Evolutionary conservation across 345 rosid genomes (phyloP).

Genomic region (Arabidopsis suecica): DNA sequence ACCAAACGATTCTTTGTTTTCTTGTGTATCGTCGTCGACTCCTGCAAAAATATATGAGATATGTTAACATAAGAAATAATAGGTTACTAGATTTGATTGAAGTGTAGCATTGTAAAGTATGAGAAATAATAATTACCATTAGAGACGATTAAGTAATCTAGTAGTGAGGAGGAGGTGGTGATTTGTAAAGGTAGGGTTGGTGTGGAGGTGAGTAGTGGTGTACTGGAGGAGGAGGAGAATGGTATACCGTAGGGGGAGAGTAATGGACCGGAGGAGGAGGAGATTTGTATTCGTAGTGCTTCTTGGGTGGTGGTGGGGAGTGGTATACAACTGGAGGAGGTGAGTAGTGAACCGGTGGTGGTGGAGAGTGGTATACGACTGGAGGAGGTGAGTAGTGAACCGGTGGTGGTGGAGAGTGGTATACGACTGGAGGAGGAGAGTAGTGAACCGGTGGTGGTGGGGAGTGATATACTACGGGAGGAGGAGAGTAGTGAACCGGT

Average conservation of each 20-base stretch:
- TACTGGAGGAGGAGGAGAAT: slow-evolving; percentile 33
- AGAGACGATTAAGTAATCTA: slow-evolving; percentile 38
- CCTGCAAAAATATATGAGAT: slow-evolving; percentile 31
- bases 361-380: slow-evolving; percentile 29
- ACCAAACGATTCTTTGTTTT: slow-evolving; percentile 22
- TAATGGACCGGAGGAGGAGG: slow-evolving; percentile 39
- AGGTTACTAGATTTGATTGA: slow-evolving; percentile 1
- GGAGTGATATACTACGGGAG: slow-evolving; percentile 27
- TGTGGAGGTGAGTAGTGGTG: slow-evolving; percentile 39
- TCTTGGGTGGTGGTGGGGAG: slow-evolving; percentile 35
- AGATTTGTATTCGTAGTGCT: slow-evolving; percentile 31
- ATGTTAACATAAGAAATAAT: slow-evolving; percentile 2
- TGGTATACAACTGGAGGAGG: slow-evolving; percentile 26
- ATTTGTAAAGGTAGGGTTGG: slow-evolving; percentile 42
- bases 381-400: slow-evolving; percentile 40
- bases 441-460: slow-evolving; percentile 21
- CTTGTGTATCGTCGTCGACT: slow-evolving; percentile 35
- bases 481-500: slow-evolving; percentile 16
- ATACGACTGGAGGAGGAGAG: slow-evolving; percentile 23
- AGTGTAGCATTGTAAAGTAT: slow-evolving; percentile 15
- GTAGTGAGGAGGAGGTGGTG: slow-evolving; percentile 64
- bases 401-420: slow-evolving; percentile 32
- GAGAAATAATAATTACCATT: slow-evolving; percentile 40
- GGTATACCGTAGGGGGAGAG: slow-evolving; percentile 35
- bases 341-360: slow-evolving; percentile 25